Conservation (phyloP, 148 eudicot genomes). For the Persicaria maculosa region DNA sequence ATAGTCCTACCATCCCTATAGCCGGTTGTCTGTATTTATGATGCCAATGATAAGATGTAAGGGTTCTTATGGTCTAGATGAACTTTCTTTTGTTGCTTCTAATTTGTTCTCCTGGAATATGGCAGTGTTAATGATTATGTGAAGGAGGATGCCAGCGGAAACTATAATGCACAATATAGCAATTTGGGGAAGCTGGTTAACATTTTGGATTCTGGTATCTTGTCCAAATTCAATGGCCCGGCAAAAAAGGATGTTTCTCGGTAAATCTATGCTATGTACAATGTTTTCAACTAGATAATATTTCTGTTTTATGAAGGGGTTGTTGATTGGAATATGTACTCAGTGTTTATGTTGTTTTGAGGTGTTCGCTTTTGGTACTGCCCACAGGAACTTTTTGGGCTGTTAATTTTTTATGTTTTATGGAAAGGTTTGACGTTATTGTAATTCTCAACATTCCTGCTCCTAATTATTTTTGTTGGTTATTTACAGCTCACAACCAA, state of each 20-base stretch:
- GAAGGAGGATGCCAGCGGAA: constrained; percentile 33
- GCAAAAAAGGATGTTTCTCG: constrained; percentile 24
- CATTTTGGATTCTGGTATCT: constrained; percentile 33
- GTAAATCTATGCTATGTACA: constrained; percentile 14
- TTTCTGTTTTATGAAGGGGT: not conserved
- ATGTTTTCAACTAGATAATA: not conserved
- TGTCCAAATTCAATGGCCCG: constrained; percentile 39
- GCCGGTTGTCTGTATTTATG: not conserved
- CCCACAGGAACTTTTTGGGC: not conserved
- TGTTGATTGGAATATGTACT: not conserved
- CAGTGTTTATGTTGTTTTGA: not conserved
- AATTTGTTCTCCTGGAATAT: not conserved
- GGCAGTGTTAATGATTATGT: constrained; percentile 55
- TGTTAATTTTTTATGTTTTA: not conserved
- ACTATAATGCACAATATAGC: constrained; percentile 60
- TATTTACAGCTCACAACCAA: constrained; percentile 8
- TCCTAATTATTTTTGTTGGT: not conserved
- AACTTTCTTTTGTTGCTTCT: not conserved
- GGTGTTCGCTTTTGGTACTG: not conserved
- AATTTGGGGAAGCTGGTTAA: constrained; percentile 62
- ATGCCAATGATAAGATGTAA: not conserved
- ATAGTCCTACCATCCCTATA: too few species aligned
- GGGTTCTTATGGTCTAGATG: not conserved
- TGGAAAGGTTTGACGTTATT: not conserved
- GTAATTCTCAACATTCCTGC: too few species aligned